Percentiles rank a stretch among this genome's conserved stretches.
These are phyloP conservation scores for Citrus australasica DNA, from an alignment of 345 rosid genomes.

Conservation along the genomic window DNA sequence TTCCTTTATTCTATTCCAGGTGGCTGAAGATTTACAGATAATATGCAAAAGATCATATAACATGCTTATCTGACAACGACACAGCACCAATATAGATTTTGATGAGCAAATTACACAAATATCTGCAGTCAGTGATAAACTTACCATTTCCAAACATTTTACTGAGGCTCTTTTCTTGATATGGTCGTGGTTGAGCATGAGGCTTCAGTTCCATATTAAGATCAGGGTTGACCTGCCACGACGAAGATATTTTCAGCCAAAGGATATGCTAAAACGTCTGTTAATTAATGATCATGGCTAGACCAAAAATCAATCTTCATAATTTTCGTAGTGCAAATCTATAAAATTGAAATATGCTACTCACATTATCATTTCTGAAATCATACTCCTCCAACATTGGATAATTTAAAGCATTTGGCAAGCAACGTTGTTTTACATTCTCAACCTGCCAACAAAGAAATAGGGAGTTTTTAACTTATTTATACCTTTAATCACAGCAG, in stretches of 20 bases:
- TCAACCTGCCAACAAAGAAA: constrained; percentile 64
- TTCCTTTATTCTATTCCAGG: not conserved
- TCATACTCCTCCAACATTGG: constrained; percentile 99
- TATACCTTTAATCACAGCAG: not conserved
- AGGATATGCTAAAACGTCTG: not conserved
- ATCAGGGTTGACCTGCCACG: constrained; percentile 83
- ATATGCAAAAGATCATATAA: too few species aligned
- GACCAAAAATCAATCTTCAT: not conserved
- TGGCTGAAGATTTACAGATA: not conserved
- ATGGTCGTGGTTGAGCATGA: constrained; percentile 93
- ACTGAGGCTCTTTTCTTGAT: constrained; percentile 95
- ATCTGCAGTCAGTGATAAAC: not conserved
- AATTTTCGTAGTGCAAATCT: not conserved
- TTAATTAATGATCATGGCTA: not conserved
- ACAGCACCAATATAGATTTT: not conserved
- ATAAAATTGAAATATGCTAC: constrained; percentile 19
- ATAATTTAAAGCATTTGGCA: constrained; percentile 95
- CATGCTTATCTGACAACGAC: not conserved
- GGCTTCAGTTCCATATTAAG: constrained; percentile 90
- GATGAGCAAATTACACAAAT: constrained; percentile 8
- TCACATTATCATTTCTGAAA: constrained; percentile 86
- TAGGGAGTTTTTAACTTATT: not conserved
- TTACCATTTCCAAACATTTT: constrained; percentile 99
- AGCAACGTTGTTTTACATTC: constrained; percentile 93
- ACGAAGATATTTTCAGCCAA: not conserved